Evolutionary conservation across 805 yeast genomes (phyloP).

Genomic region (Pichia paraexigua): DNA sequence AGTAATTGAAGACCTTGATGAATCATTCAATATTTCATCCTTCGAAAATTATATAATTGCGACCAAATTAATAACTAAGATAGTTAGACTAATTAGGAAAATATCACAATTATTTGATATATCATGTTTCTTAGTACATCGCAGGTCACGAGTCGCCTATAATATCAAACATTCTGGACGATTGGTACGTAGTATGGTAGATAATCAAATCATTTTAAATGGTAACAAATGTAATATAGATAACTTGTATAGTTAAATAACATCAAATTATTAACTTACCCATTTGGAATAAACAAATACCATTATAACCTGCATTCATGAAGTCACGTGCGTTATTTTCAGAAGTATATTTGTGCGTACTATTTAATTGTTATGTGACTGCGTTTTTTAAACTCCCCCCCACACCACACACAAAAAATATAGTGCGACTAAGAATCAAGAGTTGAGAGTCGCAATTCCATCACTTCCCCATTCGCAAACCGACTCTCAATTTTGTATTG

Average conservation of each 20-base stretch:
- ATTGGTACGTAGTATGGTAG: constrained; percentile 17
- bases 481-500: not conserved
- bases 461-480: not conserved
- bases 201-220: constrained; percentile 13
- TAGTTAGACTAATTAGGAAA: constrained; percentile 16
- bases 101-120: constrained; percentile 14
- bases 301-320: not conserved
- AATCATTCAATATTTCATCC: constrained; percentile 20
- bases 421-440: not conserved
- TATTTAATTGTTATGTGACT: not conserved
- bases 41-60: constrained; percentile 16
- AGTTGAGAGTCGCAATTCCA: not conserved
- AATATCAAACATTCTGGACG: constrained; percentile 18
- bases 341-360: not conserved
- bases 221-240: not conserved
- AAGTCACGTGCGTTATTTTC: not conserved
- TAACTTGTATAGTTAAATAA: not conserved
- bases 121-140: constrained; percentile 10
- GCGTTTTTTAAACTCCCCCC: not conserved
- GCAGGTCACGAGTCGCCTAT: constrained; percentile 6
- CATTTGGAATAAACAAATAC: not conserved
- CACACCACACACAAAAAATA: not conserved
- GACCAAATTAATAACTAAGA: not conserved
- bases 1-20: constrained; percentile 24
- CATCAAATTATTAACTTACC: not conserved